A percentile compares a stretch with the other conserved stretches of the same genome.
phyloP scores from a whole-genome alignment of 140 eudicot genomes.

The Senecio squalidus region DNA sequence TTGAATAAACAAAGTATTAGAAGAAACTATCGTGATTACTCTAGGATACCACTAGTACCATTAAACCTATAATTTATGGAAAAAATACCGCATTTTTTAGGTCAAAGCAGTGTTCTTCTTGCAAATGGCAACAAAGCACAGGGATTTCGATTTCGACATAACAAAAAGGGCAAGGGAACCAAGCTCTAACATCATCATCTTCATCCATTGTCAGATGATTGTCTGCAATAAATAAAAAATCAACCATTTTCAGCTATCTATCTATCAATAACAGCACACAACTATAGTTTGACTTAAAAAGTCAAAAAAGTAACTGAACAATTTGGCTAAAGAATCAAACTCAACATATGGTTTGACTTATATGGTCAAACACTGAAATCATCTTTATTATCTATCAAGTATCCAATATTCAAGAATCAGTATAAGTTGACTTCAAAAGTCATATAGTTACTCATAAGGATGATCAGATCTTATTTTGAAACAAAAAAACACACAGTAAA shows the following conservation, averaged over 20 bases:
- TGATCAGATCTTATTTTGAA: conserved; percentile 25
- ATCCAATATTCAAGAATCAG: conserved; percentile 5
- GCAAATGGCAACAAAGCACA: conserved; percentile 65
- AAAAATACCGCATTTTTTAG: conserved; percentile 72
- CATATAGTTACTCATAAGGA: background rate
- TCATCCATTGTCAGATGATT: conserved; percentile 38
- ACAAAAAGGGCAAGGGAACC: conserved; percentile 94
- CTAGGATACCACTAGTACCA: too few species aligned
- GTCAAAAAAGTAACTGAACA: background rate
- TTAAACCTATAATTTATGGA: too few species aligned
- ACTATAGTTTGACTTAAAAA: background rate
- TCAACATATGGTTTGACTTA: conserved; percentile 8
- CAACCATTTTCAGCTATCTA: background rate
- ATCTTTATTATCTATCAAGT: conserved; percentile 15
- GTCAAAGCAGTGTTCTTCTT: conserved; percentile 86
- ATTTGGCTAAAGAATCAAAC: background rate
- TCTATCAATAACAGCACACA: conserved; percentile 11
- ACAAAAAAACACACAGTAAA: conserved; percentile 15
- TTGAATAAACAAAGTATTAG: conserved; percentile 3
- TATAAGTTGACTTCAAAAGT: conserved; percentile 15
- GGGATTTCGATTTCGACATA: conserved; percentile 70
- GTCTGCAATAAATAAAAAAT: conserved; percentile 23
- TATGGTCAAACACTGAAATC: conserved; percentile 11
- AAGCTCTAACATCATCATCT: conserved; percentile 72
- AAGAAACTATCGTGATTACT: too few species aligned